A percentile compares a stretch with the other conserved stretches of the same genome.
Conservation (phyloP, 768 basidiomycete genomes). For the Chalciporus piperatus region DNA sequence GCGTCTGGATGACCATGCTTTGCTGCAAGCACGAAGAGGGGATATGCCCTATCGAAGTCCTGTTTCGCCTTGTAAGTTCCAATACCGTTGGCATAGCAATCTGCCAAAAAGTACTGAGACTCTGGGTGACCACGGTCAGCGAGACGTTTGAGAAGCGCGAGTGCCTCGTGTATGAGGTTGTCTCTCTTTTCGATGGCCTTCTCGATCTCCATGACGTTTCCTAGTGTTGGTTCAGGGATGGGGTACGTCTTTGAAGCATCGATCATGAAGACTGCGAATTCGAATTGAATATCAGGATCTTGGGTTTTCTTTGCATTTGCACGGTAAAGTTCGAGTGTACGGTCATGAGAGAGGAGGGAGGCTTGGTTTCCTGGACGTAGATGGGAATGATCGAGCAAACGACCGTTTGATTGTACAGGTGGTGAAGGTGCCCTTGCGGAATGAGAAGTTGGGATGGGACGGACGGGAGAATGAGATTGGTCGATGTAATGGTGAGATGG, state of each 20-base stretch:
- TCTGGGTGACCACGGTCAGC: constrained; percentile 93
- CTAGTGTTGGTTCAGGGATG: constrained; percentile 64
- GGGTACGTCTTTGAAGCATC: constrained; percentile 92
- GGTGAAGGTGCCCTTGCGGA: constrained; percentile 69
- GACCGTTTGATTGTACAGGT: constrained; percentile 45
- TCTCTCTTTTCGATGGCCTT: constrained; percentile 80
- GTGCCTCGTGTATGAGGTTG: constrained; percentile 87
- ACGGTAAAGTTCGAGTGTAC: constrained; percentile 95
- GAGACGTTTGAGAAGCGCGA: constrained; percentile 79
- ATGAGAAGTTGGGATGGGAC: constrained; percentile 44
- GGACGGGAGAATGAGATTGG: constrained; percentile 16
- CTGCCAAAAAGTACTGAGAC: constrained; percentile 96
- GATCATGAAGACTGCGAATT: constrained; percentile 98
- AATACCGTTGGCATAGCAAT: constrained; percentile 98
- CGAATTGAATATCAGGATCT: constrained; percentile 96
- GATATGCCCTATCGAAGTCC: constrained; percentile 97
- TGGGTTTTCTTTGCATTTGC: constrained; percentile 98
- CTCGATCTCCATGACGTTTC: constrained; percentile 78
- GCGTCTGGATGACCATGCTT: constrained; percentile 98
- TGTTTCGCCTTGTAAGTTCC: constrained; percentile 87
- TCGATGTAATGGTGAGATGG: constrained; percentile 27
- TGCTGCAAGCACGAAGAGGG: constrained; percentile 91
- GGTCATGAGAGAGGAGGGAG: constrained; percentile 89
- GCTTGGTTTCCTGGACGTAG: constrained; percentile 91
- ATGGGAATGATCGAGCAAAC: constrained; percentile 88